phyloP scores from a whole-genome alignment of 331 rosid species.

The Erythrophleum ivorense region DNA sequence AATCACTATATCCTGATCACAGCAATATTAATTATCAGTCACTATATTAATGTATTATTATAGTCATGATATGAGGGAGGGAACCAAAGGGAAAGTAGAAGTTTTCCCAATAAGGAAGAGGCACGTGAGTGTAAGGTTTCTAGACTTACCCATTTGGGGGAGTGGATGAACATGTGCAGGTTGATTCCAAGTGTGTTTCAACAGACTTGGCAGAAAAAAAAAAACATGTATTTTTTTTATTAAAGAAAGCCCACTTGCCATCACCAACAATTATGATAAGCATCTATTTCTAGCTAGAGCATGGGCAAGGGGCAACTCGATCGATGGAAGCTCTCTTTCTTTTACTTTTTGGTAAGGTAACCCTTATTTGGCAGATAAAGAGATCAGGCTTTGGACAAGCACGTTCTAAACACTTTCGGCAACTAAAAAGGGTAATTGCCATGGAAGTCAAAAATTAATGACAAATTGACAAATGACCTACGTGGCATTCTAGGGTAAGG shows the following conservation, averaged over 20 bases:
- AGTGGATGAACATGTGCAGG: neutral
- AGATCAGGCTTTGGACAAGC: neutral
- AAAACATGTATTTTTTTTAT: neutral
- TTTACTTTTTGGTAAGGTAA: neutral
- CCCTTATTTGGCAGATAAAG: neutral
- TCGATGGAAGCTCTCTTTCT: neutral
- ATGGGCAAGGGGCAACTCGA: no score
- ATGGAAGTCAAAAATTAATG: neutral
- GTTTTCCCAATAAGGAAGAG: neutral
- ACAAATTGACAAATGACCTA: neutral
- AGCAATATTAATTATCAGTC: neutral
- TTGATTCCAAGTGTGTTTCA: neutral
- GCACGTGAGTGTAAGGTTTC: neutral
- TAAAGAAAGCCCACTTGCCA: constrained; percentile 2
- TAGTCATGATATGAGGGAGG: neutral
- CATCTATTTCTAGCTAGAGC: neutral
- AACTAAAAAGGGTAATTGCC: no score
- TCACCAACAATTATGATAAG: neutral
- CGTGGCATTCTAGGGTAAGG: constrained; percentile 12
- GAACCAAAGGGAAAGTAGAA: neutral
- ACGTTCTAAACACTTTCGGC: neutral
- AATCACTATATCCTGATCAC: neutral
- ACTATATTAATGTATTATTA: neutral
- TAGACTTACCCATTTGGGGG: constrained; percentile 3
- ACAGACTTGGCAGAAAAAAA: neutral